Evolutionary conservation across 2,329 filamentous ascomycete genomes (phyloP).

Genomic region (Fusarium cicatricum): DNA sequence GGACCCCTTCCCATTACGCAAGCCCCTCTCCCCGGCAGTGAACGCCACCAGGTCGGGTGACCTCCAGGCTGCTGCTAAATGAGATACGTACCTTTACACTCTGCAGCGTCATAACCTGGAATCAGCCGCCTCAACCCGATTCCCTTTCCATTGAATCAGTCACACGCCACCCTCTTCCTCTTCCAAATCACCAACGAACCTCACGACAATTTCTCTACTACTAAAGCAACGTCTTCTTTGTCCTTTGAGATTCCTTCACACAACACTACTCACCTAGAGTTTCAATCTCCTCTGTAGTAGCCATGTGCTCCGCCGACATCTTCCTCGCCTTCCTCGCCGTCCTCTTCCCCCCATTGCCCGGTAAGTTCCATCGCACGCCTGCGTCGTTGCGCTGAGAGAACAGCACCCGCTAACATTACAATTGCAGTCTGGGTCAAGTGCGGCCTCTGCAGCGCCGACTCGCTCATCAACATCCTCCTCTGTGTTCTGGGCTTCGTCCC

Average conservation of each 20-base stretch:
- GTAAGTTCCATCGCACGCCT: constrained; percentile 52
- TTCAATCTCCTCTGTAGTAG: constrained; percentile 5
- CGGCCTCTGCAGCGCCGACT: constrained; percentile 91
- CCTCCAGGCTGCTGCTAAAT: background rate
- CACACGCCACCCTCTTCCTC: constrained; percentile 20
- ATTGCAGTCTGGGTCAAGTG: constrained; percentile 90
- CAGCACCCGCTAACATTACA: constrained; percentile 17
- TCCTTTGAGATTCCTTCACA: background rate
- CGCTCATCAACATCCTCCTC: constrained; percentile 93
- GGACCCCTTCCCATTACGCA: constrained; percentile 32
- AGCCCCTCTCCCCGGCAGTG: constrained; percentile 28
- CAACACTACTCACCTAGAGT: background rate
- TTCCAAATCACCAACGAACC: constrained; percentile 14
- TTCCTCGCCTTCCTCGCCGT: constrained; percentile 71
- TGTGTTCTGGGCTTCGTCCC: constrained; percentile 82
- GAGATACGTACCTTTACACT: constrained; percentile 12
- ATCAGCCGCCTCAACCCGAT: constrained; percentile 18
- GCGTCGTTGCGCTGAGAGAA: background rate
- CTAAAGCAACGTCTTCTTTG: background rate
- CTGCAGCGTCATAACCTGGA: constrained; percentile 37
- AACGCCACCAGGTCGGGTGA: constrained; percentile 33
- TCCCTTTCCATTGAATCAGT: constrained; percentile 4
- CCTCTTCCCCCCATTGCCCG: constrained; percentile 71
- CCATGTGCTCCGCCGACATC: constrained; percentile 67
- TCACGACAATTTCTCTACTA: constrained; percentile 12